phyloP scores from a whole-genome alignment of 2,329 filamentous ascomycete species.

The Diaporthe batatas region DNA sequence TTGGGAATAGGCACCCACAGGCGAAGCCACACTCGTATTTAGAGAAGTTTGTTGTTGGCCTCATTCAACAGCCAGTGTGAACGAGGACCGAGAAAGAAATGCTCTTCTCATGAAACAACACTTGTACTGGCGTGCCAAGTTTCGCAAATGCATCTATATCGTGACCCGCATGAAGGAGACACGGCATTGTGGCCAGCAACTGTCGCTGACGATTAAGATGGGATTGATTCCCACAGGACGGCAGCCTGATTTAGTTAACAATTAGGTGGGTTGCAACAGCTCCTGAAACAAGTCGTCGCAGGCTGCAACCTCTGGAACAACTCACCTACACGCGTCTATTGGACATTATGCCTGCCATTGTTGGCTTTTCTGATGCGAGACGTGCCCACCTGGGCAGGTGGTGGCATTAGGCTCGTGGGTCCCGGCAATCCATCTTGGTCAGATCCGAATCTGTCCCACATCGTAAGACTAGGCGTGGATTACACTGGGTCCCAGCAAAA shows the following conservation, averaged over 20 bases:
- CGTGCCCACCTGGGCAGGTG: no score
- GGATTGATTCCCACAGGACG: no score
- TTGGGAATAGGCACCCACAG: neutral
- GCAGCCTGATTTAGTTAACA: no score
- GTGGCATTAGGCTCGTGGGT: constrained; percentile 14
- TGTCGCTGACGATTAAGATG: no score
- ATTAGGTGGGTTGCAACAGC: no score
- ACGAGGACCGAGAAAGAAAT: neutral
- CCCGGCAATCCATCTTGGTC: neutral
- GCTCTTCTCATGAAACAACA: neutral
- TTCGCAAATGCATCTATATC: no score
- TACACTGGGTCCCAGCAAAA: neutral
- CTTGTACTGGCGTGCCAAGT: neutral
- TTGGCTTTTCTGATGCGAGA: neutral
- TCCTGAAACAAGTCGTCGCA: neutral
- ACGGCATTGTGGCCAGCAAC: no score
- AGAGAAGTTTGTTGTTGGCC: neutral
- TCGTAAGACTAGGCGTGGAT: neutral
- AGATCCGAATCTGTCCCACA: neutral
- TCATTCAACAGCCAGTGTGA: neutral
- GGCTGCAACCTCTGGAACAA: no score
- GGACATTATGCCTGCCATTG: neutral
- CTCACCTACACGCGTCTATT: neutral
- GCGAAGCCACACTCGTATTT: neutral
- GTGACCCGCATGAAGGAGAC: no score